Conservation (phyloP, 2,329 filamentous ascomycete species). For the Pestalotiopsis sp. region DNA sequence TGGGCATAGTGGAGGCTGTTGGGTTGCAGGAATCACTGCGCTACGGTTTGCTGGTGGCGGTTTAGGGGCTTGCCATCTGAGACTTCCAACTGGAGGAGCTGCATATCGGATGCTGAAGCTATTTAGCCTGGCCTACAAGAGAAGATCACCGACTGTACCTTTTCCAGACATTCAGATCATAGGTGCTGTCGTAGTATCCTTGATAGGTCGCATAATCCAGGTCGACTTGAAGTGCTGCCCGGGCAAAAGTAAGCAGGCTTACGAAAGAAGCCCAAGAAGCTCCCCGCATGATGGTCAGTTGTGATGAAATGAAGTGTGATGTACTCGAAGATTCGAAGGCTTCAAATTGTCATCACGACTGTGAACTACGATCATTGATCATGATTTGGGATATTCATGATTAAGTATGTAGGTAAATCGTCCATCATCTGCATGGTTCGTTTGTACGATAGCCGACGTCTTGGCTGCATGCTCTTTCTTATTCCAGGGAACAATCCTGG, state of each 20-base stretch:
- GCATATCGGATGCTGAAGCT: conserved; percentile 42
- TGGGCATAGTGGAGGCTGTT: conserved; percentile 33
- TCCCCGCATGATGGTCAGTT: neutral
- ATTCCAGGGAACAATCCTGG: neutral
- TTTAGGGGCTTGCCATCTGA: conserved; percentile 44
- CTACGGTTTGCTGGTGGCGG: conserved; percentile 28
- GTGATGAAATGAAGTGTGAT: neutral
- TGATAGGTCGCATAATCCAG: conserved; percentile 46
- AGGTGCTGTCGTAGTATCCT: conserved; percentile 38
- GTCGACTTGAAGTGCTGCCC: conserved; percentile 34
- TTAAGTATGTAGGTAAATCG: neutral
- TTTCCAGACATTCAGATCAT: conserved; percentile 43
- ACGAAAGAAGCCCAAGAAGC: neutral
- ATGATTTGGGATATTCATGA: neutral
- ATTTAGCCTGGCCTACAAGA: no score
- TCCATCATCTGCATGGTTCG: neutral
- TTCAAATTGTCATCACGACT: no score
- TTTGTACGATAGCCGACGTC: neutral
- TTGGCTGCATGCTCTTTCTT: neutral
- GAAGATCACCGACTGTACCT: conserved; percentile 31
- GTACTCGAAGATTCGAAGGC: no score
- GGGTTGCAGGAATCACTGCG: conserved; percentile 29
- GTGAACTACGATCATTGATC: no score
- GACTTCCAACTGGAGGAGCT: conserved; percentile 39
- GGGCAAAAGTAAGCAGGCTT: neutral